These are phyloP conservation scores for Dittrichia graveolens DNA, from an alignment of 129 eudicot species.

Conservation along the genomic window DNA sequence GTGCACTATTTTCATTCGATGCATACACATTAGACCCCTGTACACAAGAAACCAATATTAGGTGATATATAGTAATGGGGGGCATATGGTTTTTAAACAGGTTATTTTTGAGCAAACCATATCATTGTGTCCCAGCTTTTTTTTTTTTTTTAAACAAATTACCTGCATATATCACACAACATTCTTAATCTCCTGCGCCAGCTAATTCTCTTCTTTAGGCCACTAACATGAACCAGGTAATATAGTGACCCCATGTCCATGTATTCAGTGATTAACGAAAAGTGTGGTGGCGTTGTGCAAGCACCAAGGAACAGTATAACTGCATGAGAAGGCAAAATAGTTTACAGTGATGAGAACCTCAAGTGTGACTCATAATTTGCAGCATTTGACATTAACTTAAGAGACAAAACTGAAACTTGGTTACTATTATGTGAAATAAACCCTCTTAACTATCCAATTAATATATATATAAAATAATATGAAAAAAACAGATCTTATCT, in stretches of 20 bases:
- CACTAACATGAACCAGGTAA: conserved; percentile 82
- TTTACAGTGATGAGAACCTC: background rate
- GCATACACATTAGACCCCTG: conserved; percentile 92
- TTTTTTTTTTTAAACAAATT: background rate
- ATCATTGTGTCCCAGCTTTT: background rate
- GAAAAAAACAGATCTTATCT: background rate
- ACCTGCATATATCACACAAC: conserved; percentile 97
- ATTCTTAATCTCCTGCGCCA: conserved; percentile 84
- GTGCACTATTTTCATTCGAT: conserved; percentile 85
- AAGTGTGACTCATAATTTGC: background rate
- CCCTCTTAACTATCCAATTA: conserved; percentile 3
- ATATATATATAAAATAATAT: background rate
- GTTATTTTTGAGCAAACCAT: no score
- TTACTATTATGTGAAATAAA: background rate
- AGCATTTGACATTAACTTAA: background rate
- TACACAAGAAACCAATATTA: conserved; percentile 25
- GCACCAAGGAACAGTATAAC: conserved; percentile 94
- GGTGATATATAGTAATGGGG: background rate
- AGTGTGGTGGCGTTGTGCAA: conserved; percentile 86
- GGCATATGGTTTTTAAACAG: background rate
- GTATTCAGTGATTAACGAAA: conserved; percentile 83
- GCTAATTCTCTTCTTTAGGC: conserved; percentile 82
- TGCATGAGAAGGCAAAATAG: conserved; percentile 39
- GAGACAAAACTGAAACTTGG: background rate
- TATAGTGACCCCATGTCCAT: conserved; percentile 97